Percentiles rank a stretch among this genome's conserved stretches.
phyloP scores from a whole-genome alignment of 257 asterid genomes.

The Jasminum sambac region DNA sequence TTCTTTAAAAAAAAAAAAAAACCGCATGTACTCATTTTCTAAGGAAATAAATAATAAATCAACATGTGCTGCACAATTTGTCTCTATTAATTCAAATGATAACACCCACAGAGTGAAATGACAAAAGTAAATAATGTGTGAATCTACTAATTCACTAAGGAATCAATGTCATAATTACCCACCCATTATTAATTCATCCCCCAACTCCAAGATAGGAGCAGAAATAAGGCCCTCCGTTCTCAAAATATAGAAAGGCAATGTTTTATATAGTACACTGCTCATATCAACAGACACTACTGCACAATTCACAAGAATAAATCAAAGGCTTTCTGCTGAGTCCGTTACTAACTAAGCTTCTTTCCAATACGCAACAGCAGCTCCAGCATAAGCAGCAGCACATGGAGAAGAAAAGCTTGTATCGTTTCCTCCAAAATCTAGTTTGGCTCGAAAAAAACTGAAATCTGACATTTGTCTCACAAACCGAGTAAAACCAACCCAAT shows the following conservation, averaged over 20 bases:
- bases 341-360: slow-evolving; percentile 23
- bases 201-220: not conserved
- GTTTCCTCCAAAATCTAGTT: slow-evolving; percentile 53
- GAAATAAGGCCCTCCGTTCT: slow-evolving; percentile 34
- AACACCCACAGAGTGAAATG: too few species aligned
- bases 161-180: too few species aligned
- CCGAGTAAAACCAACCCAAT: slow-evolving; percentile 60
- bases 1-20: too few species aligned
- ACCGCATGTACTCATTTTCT: too few species aligned
- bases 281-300: slow-evolving; percentile 15
- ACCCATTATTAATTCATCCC: too few species aligned
- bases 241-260: slow-evolving; percentile 35
- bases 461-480: slow-evolving; percentile 66
- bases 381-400: slow-evolving; percentile 42
- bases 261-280: slow-evolving; percentile 10
- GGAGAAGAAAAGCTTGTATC: slow-evolving; percentile 35
- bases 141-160: too few species aligned
- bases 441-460: slow-evolving; percentile 41
- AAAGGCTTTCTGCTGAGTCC: slow-evolving; percentile 6
- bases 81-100: too few species aligned
- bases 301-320: slow-evolving; percentile 28
- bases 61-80: too few species aligned
- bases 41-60: too few species aligned
- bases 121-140: too few species aligned
- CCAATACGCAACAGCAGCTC: slow-evolving; percentile 49